Conservation (phyloP, 768 basidiomycete species). For the Russula emetica region DNA sequence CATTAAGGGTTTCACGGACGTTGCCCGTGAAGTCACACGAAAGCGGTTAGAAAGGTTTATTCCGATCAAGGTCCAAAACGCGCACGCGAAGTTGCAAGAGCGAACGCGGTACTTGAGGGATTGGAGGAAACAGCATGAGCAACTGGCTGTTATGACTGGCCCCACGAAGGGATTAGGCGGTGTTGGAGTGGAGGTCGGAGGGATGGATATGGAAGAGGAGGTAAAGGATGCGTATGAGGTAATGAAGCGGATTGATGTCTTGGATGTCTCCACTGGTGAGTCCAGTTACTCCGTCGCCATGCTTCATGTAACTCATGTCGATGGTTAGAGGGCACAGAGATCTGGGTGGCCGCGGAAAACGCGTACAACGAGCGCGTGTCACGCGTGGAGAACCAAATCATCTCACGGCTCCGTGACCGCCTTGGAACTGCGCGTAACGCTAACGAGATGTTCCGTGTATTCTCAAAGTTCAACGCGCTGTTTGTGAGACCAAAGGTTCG, state of each 20-base stretch:
- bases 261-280: conserved; percentile 89
- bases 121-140: conserved; percentile 97
- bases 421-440: conserved; percentile 95
- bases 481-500: conserved; percentile 92
- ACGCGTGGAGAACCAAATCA: conserved; percentile 97
- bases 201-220: conserved; percentile 98
- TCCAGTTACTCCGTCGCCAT: conserved; percentile 4
- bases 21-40: conserved; percentile 82
- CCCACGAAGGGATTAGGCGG: conserved; percentile 82
- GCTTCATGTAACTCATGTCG: conserved; percentile 8
- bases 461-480: conserved; percentile 96
- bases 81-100: conserved; percentile 89
- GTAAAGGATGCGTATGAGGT: conserved; percentile 95
- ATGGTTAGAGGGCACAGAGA: conserved; percentile 83
- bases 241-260: conserved; percentile 93
- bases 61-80: conserved; percentile 89
- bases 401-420: conserved; percentile 84
- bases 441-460: conserved; percentile 99
- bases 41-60: conserved; percentile 91
- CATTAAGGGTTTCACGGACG: conserved; percentile 65
- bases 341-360: conserved; percentile 96
- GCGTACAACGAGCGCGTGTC: conserved; percentile 98
- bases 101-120: conserved; percentile 79
- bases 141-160: conserved; percentile 94
- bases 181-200: conserved; percentile 71